phyloP scores from a whole-genome alignment of 257 asterid genomes.

The Nicotiana obtusifolia region DNA sequence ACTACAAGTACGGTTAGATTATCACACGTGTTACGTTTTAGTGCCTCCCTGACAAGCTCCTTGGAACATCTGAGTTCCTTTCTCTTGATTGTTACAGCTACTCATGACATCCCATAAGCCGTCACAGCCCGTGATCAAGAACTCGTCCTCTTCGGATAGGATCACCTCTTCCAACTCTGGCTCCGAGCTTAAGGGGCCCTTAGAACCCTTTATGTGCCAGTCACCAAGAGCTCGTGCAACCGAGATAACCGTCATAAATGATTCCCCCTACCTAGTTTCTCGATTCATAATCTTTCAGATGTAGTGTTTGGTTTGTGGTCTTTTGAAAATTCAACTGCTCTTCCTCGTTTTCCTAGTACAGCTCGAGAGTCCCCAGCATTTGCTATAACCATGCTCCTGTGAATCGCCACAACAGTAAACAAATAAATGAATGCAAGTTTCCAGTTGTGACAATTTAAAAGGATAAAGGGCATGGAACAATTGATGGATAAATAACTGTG shows the following conservation, averaged over 20 bases:
- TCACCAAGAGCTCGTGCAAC: conserved; percentile 86
- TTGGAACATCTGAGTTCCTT: conserved; percentile 62
- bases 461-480: background rate
- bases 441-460: background rate
- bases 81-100: conserved; percentile 72
- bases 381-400: conserved; percentile 63
- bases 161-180: conserved; percentile 64
- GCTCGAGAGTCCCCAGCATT: conserved; percentile 90
- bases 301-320: conserved; percentile 77
- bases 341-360: conserved; percentile 73
- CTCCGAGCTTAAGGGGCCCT: conserved; percentile 60
- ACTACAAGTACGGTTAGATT: conserved; percentile 32
- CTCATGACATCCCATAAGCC: conserved; percentile 95
- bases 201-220: conserved; percentile 83
- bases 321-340: conserved; percentile 70
- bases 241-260: conserved; percentile 82
- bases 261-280: conserved; percentile 67
- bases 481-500: background rate
- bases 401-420: background rate
- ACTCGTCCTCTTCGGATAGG: conserved; percentile 68
- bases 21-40: conserved; percentile 35
- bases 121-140: conserved; percentile 74
- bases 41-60: conserved; percentile 50
- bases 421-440: background rate
- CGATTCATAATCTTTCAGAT: conserved; percentile 62